These are phyloP conservation scores for Bruguiera gymnorhiza DNA, from an alignment of 345 rosid genomes.

Conservation along the genomic window DNA sequence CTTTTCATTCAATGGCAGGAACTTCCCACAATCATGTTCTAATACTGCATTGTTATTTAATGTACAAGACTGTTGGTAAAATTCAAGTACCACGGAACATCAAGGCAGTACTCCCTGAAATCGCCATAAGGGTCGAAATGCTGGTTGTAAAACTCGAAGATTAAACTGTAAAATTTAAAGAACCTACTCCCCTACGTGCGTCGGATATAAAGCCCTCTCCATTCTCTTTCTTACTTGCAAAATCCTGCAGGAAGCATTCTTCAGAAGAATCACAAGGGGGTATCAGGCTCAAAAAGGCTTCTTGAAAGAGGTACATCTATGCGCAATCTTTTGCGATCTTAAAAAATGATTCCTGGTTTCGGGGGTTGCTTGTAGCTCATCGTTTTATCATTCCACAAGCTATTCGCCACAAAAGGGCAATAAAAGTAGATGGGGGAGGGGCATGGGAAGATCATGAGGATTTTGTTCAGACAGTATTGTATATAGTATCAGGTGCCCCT, in stretches of 20 bases:
- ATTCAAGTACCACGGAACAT: too few species aligned
- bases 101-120: too few species aligned
- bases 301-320: slow-evolving; percentile 11
- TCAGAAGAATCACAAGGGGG: neutral
- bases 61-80: too few species aligned
- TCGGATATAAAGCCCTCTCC: too few species aligned
- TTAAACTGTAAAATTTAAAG: too few species aligned
- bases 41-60: too few species aligned
- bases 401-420: slow-evolving; percentile 21
- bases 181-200: too few species aligned
- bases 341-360: slow-evolving; percentile 12
- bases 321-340: slow-evolving; percentile 24
- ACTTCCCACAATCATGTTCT: too few species aligned
- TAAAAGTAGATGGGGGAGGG: slow-evolving; percentile 2
- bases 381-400: neutral
- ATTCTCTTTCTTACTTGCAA: too few species aligned
- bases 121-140: too few species aligned
- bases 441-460: slow-evolving; percentile 6
- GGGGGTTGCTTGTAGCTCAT: slow-evolving; percentile 12
- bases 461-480: slow-evolving; percentile 17
- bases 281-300: slow-evolving; percentile 18
- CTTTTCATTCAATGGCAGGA: too few species aligned
- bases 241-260: neutral
- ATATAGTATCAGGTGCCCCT: slow-evolving; percentile 31
- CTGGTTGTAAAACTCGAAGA: too few species aligned